These are phyloP conservation scores for Tirmania nivea DNA, from an alignment of 495 filamentous ascomycete genomes.

Conservation along the genomic window DNA sequence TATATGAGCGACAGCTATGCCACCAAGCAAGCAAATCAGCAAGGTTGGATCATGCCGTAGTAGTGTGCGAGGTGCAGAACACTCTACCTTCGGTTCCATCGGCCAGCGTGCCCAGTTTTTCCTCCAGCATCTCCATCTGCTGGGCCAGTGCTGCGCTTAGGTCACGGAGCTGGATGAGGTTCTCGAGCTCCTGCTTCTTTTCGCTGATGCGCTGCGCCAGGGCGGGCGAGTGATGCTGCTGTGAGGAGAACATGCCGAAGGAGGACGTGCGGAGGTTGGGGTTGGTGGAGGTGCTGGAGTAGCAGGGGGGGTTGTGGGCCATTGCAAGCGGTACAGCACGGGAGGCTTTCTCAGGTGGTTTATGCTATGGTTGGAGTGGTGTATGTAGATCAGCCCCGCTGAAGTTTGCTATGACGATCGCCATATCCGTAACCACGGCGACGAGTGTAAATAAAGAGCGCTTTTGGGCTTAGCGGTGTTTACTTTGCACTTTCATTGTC, in stretches of 20 bases:
- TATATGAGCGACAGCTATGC: conserved; percentile 67
- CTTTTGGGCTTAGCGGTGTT: too few relatives aligned
- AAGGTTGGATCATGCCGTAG: too few relatives aligned
- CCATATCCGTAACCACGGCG: too few relatives aligned
- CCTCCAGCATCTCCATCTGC: conserved; percentile 80
- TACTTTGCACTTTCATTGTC: too few relatives aligned
- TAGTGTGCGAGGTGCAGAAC: too few relatives aligned
- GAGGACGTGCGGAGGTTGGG: conserved; percentile 20
- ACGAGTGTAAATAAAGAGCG: too few relatives aligned
- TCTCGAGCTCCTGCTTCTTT: conserved; percentile 84
- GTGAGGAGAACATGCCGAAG: conserved; percentile 20
- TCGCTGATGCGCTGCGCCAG: conserved; percentile 74
- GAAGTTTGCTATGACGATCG: too few relatives aligned
- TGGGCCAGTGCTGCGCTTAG: conserved; percentile 66
- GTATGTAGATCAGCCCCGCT: too few relatives aligned
- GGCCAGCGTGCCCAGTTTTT: conserved; percentile 67
- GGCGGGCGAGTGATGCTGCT: conserved; percentile 47
- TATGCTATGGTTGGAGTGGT: too few relatives aligned
- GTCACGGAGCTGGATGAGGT: conserved; percentile 65
- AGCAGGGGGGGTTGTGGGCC: conserved; percentile 8
- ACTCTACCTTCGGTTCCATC: conserved; percentile 72
- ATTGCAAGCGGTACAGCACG: conserved; percentile 15
- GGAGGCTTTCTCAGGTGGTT: neutral
- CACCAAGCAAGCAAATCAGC: conserved; percentile 2
- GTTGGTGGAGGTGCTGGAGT: conserved; percentile 34